Conservation (phyloP, 257 asterid genomes). For the Ligustrum vulgare region DNA sequence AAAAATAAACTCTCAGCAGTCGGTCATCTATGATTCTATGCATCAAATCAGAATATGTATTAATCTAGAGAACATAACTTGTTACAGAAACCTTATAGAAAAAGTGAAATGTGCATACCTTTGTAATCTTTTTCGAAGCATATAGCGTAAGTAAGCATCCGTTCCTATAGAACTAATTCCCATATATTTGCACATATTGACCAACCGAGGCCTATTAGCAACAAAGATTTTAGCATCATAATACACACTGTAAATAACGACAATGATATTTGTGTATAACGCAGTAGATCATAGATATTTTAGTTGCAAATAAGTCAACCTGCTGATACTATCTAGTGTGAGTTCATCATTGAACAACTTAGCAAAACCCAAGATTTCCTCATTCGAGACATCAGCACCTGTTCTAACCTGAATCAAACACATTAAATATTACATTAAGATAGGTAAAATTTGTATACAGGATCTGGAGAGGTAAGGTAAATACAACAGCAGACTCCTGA, state of each 20-base stretch:
- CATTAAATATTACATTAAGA: conserved; percentile 13
- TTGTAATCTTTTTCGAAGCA: conserved; percentile 79
- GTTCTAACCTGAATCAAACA: conserved; percentile 67
- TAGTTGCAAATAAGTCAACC: conserved; percentile 39
- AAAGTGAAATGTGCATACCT: conserved; percentile 47
- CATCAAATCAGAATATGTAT: conserved; percentile 10
- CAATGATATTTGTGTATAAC: conserved; percentile 6
- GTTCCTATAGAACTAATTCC: conserved; percentile 83
- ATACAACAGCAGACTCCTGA: conserved; percentile 3
- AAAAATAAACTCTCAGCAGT: not conserved
- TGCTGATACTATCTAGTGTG: conserved; percentile 89
- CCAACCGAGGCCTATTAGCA: conserved; percentile 74
- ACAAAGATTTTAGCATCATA: conserved; percentile 15
- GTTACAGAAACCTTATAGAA: conserved; percentile 14
- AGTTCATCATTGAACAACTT: conserved; percentile 95
- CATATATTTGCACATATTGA: conserved; percentile 97
- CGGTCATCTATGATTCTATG: not conserved
- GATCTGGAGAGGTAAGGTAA: conserved; percentile 18
- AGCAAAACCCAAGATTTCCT: conserved; percentile 85
- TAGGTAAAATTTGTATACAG: not conserved
- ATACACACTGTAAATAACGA: not conserved
- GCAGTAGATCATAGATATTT: conserved; percentile 14
- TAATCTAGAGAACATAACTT: conserved; percentile 5
- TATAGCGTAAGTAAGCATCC: conserved; percentile 79
- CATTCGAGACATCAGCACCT: conserved; percentile 81